Evolutionary conservation across 306 rosid genomes (phyloP).

Genomic region (Cucurbita ficifolia): DNA sequence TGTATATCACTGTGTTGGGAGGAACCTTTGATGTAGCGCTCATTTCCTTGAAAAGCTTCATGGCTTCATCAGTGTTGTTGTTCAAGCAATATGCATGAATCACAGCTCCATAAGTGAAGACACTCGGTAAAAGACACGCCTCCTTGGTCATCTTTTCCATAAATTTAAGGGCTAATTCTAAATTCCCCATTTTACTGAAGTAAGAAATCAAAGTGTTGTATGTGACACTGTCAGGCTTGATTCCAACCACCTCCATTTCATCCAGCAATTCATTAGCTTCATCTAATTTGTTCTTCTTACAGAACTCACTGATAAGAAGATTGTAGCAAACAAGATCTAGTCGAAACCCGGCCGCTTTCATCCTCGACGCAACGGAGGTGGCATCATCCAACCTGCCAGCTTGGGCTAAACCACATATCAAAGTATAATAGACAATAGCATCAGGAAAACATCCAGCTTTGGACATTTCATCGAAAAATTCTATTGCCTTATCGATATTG

Average conservation of each 20-base stretch:
- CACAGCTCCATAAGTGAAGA: conserved; percentile 56
- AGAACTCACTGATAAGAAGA: conserved; percentile 54
- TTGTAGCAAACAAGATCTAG: conserved; percentile 48
- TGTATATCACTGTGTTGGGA: conserved; percentile 56
- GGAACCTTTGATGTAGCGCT: conserved; percentile 28
- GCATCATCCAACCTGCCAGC: conserved; percentile 84
- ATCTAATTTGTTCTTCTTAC: conserved; percentile 46
- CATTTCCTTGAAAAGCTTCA: conserved; percentile 50
- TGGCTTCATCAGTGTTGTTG: conserved; percentile 31
- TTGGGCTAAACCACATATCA: conserved; percentile 57
- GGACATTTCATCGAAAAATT: conserved; percentile 46
- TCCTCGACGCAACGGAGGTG: conserved; percentile 32
- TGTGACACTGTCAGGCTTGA: conserved; percentile 53
- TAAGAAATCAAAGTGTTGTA: conserved; percentile 59
- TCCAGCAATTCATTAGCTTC: conserved; percentile 35
- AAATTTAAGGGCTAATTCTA: conserved; percentile 20
- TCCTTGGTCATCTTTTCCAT: conserved; percentile 43
- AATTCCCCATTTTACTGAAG: conserved; percentile 45
- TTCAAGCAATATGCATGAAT: conserved; percentile 56
- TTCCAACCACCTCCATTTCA: conserved; percentile 50
- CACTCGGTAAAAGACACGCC: conserved; percentile 46
- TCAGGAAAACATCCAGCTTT: conserved; percentile 43
- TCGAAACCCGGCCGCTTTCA: conserved; percentile 53
- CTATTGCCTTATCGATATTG: conserved; percentile 51
- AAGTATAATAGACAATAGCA: conserved; percentile 41